Evolutionary conservation across 1,284 basidiomycete species (phyloP), one percentile per base, ranked within the genome.

Genomic region (Cutaneotrichosporon sp.): DNA sequence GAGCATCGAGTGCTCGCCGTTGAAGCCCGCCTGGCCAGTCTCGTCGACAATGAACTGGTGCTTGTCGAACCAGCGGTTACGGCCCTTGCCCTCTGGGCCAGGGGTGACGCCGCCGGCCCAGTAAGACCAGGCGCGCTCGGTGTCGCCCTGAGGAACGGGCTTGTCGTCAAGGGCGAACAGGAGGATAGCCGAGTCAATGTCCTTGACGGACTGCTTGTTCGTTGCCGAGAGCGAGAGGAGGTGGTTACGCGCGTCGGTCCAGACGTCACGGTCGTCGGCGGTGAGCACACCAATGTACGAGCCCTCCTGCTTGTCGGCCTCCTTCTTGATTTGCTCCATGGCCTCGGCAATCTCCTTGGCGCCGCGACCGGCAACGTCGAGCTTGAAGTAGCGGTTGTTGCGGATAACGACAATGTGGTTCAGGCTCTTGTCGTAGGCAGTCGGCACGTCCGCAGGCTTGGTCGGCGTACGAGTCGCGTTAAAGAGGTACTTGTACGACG

Each of bases 41-140:
- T 90, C 87, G 67, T 88, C 96, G 35, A 96, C 88, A 65, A 97
- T 84, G 51, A 96, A 69, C 73, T 97, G 88, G 73, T 98, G 94
- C 77, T 98, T 98, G 80, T 98, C 96, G 72, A 88, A 97, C 81
- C 89, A 99, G 56, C 94, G 80, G 76, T 97, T 97, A 60, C 84
- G 81, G 39, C 90, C 92, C 54, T 73, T 70, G 18, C 67, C 66
- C 35, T 64, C 51, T 4, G 60, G 46, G 8, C 53, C 58, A 23
- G 63, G 57, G 42, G 62, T 63, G 21, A 65, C 57, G 18, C 96
- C 84, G 40, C 94, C 94, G 23, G 87, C 86, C 94, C 94, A 98
- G 57, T 86, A 84, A 20, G 77, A 79, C 85, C 88, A 89, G 52
- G 86, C 87, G 17, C 87, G 80, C 38, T 90, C 84, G 64, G 97